A percentile compares a stretch with the other conserved stretches of the same genome.
These are phyloP conservation scores for Metschnikowia matae DNA, from an alignment of 805 yeast genomes.

Conservation along the genomic window DNA sequence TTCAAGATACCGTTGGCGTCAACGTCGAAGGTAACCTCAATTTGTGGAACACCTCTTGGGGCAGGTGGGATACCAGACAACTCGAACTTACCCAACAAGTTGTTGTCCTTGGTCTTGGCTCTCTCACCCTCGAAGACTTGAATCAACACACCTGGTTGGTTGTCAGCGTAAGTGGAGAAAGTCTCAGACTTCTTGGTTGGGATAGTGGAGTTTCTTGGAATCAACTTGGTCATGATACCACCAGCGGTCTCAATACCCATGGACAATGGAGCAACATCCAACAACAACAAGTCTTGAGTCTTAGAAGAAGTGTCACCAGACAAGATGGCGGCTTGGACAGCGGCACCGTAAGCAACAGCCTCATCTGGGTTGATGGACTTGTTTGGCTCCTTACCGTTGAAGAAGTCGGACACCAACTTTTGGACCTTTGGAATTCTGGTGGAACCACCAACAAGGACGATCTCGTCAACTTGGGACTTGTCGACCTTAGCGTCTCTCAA, in stretches of 20 bases:
- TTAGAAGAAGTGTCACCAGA: slow-evolving; percentile 60
- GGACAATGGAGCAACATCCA: slow-evolving; percentile 97
- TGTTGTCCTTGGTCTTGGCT: slow-evolving; percentile 92
- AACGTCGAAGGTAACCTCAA: slow-evolving; percentile 94
- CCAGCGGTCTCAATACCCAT: slow-evolving; percentile 98
- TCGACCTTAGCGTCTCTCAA: slow-evolving; percentile 43
- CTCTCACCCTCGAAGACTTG: slow-evolving; percentile 99
- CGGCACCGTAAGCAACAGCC: slow-evolving; percentile 66
- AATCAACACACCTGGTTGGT: slow-evolving; percentile 97
- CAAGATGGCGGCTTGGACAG: slow-evolving; percentile 98
- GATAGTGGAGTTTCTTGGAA: slow-evolving; percentile 96
- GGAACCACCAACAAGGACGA: slow-evolving; percentile 48
- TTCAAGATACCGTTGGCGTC: slow-evolving; percentile 97
- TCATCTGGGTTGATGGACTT: slow-evolving; percentile 49
- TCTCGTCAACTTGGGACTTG: slow-evolving; percentile 44
- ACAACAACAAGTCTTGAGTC: slow-evolving; percentile 90
- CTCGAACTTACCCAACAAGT: slow-evolving; percentile 95
- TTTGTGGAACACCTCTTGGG: slow-evolving; percentile 98
- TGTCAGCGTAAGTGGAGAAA: slow-evolving; percentile 95
- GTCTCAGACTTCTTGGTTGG: slow-evolving; percentile 97
- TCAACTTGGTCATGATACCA: slow-evolving; percentile 97
- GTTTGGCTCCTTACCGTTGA: slow-evolving; percentile 45
- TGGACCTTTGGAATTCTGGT: slow-evolving; percentile 50
- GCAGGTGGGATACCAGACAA: slow-evolving; percentile 97
- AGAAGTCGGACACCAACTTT: slow-evolving; percentile 43